Conservation (phyloP, 2,329 filamentous ascomycete genomes). For the Venturiaceae sp. region DNA sequence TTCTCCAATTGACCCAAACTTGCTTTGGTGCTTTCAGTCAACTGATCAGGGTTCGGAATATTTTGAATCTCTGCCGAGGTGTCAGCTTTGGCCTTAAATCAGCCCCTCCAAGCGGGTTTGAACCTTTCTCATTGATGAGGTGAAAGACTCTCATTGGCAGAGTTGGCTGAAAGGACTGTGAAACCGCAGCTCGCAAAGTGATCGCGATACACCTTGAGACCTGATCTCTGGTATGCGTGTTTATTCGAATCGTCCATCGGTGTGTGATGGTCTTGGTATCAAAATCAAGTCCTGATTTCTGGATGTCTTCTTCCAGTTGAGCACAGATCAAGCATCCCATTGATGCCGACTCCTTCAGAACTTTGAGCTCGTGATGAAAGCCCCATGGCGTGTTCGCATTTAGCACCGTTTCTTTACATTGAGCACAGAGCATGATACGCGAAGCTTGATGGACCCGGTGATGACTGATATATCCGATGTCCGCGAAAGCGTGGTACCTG, state of each 20-base stretch:
- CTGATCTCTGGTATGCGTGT: not conserved
- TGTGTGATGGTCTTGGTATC: not conserved
- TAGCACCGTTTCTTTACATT: not conserved
- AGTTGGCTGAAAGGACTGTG: not conserved
- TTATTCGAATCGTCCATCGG: not conserved
- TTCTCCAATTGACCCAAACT: not conserved
- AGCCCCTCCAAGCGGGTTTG: too few species aligned
- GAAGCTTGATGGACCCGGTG: too few species aligned
- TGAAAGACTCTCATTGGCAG: not conserved
- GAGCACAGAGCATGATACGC: not conserved
- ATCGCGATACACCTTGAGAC: not conserved
- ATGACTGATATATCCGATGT: too few species aligned
- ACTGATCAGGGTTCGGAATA: not conserved
- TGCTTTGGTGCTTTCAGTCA: not conserved
- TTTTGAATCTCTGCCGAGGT: not conserved
- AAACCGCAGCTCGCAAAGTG: not conserved
- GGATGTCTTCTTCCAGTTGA: not conserved
- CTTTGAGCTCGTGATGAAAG: not conserved
- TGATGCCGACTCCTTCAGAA: not conserved
- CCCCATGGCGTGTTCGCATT: not conserved
- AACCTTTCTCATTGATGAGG: not conserved
- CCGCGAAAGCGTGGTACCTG: too few species aligned
- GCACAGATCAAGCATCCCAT: not conserved
- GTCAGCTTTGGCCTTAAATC: not conserved
- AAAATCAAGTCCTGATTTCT: not conserved